Base-by-base conservation (phyloP, 2,329 filamentous ascomycete species). In the Chalara sp. region DNA sequence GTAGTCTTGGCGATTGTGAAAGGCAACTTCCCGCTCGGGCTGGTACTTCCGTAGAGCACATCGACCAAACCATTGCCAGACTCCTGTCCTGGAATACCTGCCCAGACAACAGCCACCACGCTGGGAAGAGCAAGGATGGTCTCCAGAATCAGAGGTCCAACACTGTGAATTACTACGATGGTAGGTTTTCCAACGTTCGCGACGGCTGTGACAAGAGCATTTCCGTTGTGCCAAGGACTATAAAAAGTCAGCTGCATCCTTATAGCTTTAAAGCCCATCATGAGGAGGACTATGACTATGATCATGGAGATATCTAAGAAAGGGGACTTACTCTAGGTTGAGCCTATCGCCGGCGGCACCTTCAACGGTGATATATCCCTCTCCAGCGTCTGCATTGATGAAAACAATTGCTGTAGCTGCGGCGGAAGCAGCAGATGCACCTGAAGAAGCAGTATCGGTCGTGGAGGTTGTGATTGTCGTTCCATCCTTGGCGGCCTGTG, bases 381-480 rank as follows among this genome's bases (percentile, higher is more conserved):
- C 89, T 1, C 86, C 84, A 1, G 84, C 79, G 66, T 86, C 87
- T 6, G 75, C 76, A 62, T 86, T 86, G 56, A 80, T 78, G 58
- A 86, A 80, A 1, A 85, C 80, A 4, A 86, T 68, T 51, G 89
- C 93, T 10, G 87, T 75, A 55, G 89, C 77, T 5, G 66, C 62
- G n/a, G 58, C 49, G 8, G 50, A 50, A 6, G 61, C 62, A 7
- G 53, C 61, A 5, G 55, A 39, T 8, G 58, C 62, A 5, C 58
- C 61, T 1, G 55, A 46, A 4, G 54, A 55, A 33, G 56, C 45
- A 4, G 49, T 76, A 59, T 87, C 80, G 1, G 73, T 77, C 48
- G 77, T 74, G 31, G 75, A 79, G 41, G 81, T 70, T 40, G 73
- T 73, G 6, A 86, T 69, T 2, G 72, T 65, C 60, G 71, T 68